Conservation (phyloP, 768 basidiomycete species). For the Strobilomyces echinocephalus region DNA sequence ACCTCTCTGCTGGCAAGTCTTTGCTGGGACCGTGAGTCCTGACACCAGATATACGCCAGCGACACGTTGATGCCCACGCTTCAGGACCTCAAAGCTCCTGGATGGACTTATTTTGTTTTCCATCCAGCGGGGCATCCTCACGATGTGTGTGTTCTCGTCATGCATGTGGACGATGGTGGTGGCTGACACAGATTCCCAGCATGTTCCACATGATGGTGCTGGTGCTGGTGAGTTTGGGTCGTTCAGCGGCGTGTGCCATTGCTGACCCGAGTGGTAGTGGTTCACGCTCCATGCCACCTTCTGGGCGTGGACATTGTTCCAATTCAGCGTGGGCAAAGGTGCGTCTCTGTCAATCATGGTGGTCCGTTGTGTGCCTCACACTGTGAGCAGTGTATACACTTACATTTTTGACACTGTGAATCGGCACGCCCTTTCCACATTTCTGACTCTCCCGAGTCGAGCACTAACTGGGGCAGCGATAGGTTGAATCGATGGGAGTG, state of each 20-base stretch:
- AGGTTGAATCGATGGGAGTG: slow-evolving; percentile 13
- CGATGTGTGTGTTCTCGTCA: slow-evolving; percentile 6
- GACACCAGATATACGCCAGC: too few species aligned
- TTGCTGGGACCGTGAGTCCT: slow-evolving; percentile 3
- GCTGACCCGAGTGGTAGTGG: slow-evolving; percentile 5
- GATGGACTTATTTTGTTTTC: slow-evolving; percentile 10
- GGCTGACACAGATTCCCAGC: background rate
- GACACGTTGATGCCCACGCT: background rate
- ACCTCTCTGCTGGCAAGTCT: slow-evolving; percentile 4
- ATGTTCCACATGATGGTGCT: slow-evolving; percentile 3
- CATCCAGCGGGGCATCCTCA: slow-evolving; percentile 12
- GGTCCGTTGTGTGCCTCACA: too few species aligned
- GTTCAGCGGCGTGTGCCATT: background rate
- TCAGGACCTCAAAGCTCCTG: slow-evolving; percentile 4
- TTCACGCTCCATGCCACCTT: background rate
- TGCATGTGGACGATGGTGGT: background rate
- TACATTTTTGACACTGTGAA: slow-evolving; percentile 13
- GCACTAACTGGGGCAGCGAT: background rate
- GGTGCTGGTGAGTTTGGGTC: slow-evolving; percentile 5
- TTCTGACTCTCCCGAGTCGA: too few species aligned
- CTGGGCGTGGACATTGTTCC: slow-evolving; percentile 10
- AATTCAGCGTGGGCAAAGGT: slow-evolving; percentile 15
- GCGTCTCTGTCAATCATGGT: background rate
- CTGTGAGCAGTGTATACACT: slow-evolving; percentile 10
- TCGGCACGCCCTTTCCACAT: background rate